Evolutionary conservation across 1,284 basidiomycete species (phyloP).

Genomic region (Apiotrichum veenhuisii): DNA sequence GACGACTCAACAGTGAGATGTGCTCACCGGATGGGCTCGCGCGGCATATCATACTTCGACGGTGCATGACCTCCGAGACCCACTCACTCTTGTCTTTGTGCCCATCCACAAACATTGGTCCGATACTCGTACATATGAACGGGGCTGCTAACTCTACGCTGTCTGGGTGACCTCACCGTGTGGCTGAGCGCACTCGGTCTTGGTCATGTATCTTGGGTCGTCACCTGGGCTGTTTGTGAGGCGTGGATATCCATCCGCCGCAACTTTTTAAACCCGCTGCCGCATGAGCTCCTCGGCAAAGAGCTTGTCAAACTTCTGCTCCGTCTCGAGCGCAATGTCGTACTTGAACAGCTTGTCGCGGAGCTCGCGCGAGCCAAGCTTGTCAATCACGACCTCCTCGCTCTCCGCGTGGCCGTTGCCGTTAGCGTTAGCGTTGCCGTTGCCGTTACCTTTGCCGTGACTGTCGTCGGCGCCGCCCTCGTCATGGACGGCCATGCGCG

Average conservation of each 20-base stretch:
- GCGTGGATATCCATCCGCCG: no score
- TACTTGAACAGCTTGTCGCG: constrained; percentile 21
- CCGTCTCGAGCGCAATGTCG: constrained; percentile 18
- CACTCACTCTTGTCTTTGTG: no score
- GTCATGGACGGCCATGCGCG: constrained; percentile 21
- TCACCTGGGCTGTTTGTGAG: no score
- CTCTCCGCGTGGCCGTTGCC: constrained; percentile 25
- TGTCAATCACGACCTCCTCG: constrained; percentile 52
- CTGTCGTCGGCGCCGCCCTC: constrained; percentile 18
- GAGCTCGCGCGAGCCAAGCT: constrained; percentile 10
- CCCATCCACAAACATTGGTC: no score
- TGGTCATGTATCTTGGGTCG: no score
- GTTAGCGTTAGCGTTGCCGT: no score
- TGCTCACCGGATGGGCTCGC: no score
- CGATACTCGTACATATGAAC: not conserved
- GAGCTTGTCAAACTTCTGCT: constrained; percentile 8
- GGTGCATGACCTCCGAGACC: no score
- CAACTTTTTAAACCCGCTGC: not conserved
- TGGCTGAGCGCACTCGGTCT: no score
- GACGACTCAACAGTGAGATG: no score
- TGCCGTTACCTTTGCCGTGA: no score
- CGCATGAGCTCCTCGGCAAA: constrained; percentile 9
- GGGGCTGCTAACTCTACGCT: not conserved
- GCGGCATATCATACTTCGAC: no score
- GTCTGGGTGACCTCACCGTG: not conserved